These are phyloP conservation scores for Diaporthe eres DNA, from an alignment of 2,329 filamentous ascomycete species.

Conservation along the genomic window DNA sequence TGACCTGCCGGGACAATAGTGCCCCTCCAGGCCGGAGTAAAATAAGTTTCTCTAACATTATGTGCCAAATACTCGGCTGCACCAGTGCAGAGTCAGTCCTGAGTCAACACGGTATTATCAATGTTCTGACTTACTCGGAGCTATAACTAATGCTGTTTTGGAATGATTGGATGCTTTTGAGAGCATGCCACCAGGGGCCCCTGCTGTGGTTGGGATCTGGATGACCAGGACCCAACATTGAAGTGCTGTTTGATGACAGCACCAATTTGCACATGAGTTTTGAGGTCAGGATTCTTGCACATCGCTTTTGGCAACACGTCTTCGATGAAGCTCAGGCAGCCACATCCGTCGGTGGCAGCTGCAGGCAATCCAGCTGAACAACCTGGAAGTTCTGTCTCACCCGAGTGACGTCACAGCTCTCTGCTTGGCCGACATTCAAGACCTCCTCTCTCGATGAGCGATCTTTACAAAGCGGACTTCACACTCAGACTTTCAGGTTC, in stretches of 20 bases:
- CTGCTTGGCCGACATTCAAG: not conserved
- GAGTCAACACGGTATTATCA: no score
- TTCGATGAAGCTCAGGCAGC: slow-evolving; percentile 3
- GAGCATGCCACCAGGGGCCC: no score
- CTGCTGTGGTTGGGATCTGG: not conserved
- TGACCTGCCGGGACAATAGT: no score
- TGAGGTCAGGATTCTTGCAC: not conserved
- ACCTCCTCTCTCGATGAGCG: not conserved
- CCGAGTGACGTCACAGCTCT: slow-evolving; percentile 19
- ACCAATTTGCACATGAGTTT: not conserved
- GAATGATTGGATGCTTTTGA: no score
- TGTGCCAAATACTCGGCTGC: no score
- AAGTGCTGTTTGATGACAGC: not conserved
- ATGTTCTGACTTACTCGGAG: no score
- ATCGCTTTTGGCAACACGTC: not conserved
- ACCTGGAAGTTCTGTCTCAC: not conserved
- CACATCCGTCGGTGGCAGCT: not conserved
- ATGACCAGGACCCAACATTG: not conserved
- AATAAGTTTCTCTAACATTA: no score
- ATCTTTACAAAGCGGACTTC: not conserved
- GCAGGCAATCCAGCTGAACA: not conserved
- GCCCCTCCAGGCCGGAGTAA: no score
- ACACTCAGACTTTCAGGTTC: not conserved
- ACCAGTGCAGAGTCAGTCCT: no score
- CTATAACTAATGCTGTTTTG: no score